A percentile compares a stretch with the other conserved stretches of the same genome.
Evolutionary conservation across 331 rosid genomes (phyloP).

Genomic region (Acacia concinna): DNA sequence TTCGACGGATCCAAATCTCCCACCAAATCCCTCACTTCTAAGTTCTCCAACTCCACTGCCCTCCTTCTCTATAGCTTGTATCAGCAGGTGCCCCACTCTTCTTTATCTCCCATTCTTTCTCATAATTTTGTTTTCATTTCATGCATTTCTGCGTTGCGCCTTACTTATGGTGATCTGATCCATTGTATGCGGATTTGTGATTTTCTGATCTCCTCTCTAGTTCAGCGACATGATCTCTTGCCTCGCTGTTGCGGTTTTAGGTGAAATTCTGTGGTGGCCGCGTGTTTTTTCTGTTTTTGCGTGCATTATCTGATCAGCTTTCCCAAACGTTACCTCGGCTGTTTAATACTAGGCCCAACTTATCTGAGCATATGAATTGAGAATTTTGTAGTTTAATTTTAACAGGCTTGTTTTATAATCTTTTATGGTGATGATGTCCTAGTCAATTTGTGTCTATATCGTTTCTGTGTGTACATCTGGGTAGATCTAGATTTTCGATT

Average conservation of each 20-base stretch:
- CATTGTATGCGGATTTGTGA: background rate
- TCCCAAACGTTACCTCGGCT: background rate
- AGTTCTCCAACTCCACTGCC: slow-evolving; percentile 74
- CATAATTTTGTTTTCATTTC: background rate
- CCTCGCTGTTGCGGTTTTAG: background rate
- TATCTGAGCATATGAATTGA: background rate
- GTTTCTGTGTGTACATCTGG: background rate
- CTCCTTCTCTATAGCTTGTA: slow-evolving; percentile 75
- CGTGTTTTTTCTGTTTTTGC: background rate
- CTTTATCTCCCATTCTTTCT: background rate
- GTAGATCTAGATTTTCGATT: slow-evolving; percentile 45
- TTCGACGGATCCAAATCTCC: slow-evolving; percentile 85
- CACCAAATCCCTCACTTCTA: slow-evolving; percentile 70
- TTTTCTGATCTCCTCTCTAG: background rate
- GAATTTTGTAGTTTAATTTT: background rate
- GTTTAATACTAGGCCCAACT: background rate
- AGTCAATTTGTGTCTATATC: background rate
- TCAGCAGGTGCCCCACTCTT: slow-evolving; percentile 62
- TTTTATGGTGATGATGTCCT: background rate
- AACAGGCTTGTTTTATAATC: background rate
- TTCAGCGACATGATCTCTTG: background rate
- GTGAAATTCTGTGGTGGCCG: background rate
- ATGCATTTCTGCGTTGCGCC: background rate
- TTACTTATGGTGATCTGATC: slow-evolving; percentile 6
- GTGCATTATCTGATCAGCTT: slow-evolving; percentile 1